Conservation (phyloP, 2,329 filamentous ascomycete genomes). For the Neocatenulostroma microsporum region DNA sequence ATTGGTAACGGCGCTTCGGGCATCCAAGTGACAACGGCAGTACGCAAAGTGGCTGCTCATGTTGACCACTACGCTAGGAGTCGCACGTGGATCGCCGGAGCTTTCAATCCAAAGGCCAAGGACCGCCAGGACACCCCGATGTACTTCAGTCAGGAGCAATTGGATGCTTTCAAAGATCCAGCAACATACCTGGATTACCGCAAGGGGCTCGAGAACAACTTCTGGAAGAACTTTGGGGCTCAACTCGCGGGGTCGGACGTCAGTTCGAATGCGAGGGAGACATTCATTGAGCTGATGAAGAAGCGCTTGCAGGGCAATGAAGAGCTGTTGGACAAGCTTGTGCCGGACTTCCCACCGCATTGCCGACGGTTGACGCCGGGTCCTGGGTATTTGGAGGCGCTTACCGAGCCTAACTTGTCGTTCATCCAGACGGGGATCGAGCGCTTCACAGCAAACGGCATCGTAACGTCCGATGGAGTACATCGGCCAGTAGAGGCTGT, state of each 20-base stretch:
- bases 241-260: constrained; percentile 33
- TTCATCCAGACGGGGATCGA: constrained; percentile 36
- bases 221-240: constrained; percentile 47
- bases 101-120: constrained; percentile 47
- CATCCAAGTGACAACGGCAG: constrained; percentile 38
- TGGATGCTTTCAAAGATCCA: constrained; percentile 53
- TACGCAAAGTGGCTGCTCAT: constrained; percentile 40
- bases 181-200: constrained; percentile 48
- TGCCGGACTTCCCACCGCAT: constrained; percentile 39
- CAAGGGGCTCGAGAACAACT: constrained; percentile 44
- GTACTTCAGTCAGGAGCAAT: constrained; percentile 46
- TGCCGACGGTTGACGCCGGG: constrained; percentile 46
- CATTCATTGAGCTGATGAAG: constrained; percentile 36
- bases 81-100: constrained; percentile 60
- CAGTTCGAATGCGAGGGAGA: constrained; percentile 27
- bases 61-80: constrained; percentile 60
- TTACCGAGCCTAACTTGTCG: constrained; percentile 40
- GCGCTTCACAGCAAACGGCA: constrained; percentile 32
- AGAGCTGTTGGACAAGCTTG: constrained; percentile 34
- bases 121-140: constrained; percentile 50
- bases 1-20: constrained; percentile 39
- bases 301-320: constrained; percentile 28
- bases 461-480: constrained; percentile 35
- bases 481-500: constrained; percentile 35
- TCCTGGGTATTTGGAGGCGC: constrained; percentile 46